phyloP scores from a whole-genome alignment of 164 flowering plant species.

The Tinospora cordifolia region DNA sequence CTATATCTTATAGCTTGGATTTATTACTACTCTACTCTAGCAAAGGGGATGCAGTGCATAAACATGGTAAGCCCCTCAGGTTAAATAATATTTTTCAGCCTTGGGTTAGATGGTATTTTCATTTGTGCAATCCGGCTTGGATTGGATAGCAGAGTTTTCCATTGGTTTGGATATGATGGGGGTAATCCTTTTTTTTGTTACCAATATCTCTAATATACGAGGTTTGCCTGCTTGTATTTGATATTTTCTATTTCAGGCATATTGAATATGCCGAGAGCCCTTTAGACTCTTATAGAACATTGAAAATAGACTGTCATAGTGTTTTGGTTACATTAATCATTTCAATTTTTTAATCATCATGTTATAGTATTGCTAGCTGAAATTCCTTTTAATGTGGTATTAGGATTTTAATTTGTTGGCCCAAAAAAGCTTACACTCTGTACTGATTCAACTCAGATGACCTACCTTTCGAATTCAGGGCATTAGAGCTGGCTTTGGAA shows the following conservation, averaged over 20 bases:
- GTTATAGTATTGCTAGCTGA: not conserved
- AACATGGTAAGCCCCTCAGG: too few species aligned
- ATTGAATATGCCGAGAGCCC: not conserved
- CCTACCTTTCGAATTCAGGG: constrained; percentile 89
- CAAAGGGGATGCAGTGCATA: too few species aligned
- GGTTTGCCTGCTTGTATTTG: not conserved
- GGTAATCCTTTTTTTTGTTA: not conserved
- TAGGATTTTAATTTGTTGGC: not conserved
- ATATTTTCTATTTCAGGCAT: not conserved
- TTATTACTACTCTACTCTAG: too few species aligned
- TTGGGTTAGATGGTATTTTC: too few species aligned
- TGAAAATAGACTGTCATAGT: not conserved
- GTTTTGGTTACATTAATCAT: not conserved
- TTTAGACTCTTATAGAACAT: not conserved
- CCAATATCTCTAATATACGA: not conserved
- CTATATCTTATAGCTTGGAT: too few species aligned
- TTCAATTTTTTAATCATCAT: not conserved
- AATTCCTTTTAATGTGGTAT: not conserved
- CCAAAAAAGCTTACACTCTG: constrained; percentile 22
- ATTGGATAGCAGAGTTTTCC: too few species aligned
- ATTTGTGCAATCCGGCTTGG: too few species aligned
- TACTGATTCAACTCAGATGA: constrained; percentile 57
- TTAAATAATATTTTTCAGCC: too few species aligned
- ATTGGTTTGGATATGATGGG: not conserved
- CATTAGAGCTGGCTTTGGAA: constrained; percentile 94